Conservation (phyloP, 345 rosid genomes). For the Brassica carinata region DNA sequence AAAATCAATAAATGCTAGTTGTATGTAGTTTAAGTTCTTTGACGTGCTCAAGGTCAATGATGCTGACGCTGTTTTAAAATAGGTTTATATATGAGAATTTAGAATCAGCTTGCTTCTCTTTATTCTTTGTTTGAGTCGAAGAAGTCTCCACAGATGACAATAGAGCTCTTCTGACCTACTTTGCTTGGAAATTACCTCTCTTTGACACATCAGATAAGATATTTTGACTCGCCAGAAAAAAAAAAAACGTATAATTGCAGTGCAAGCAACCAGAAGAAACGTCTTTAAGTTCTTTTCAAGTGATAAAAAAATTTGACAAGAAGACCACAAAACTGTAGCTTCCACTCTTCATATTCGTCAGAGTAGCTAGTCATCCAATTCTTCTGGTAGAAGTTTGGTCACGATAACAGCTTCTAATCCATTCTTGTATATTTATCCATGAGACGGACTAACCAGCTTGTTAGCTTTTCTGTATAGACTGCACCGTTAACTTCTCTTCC, state of each 20-base stretch:
- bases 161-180: background rate
- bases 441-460: background rate
- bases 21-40: constrained; percentile 20
- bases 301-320: too few species aligned
- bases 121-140: constrained; percentile 2
- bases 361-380: background rate
- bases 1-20: constrained; percentile 20
- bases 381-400: background rate
- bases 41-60: background rate
- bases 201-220: too few species aligned
- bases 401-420: background rate
- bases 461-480: background rate
- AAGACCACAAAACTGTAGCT: too few species aligned
- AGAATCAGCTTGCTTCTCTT: constrained; percentile 8
- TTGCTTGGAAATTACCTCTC: too few species aligned
- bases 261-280: too few species aligned
- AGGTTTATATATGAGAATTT: background rate
- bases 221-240: too few species aligned
- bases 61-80: background rate
- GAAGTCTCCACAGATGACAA: constrained; percentile 8
- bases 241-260: too few species aligned
- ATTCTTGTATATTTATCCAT: background rate
- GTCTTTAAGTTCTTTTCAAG: too few species aligned
- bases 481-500: background rate
- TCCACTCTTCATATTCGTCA: too few species aligned